phyloP scores from a whole-genome alignment of 768 basidiomycete species.

The Sutorius australiensis region DNA sequence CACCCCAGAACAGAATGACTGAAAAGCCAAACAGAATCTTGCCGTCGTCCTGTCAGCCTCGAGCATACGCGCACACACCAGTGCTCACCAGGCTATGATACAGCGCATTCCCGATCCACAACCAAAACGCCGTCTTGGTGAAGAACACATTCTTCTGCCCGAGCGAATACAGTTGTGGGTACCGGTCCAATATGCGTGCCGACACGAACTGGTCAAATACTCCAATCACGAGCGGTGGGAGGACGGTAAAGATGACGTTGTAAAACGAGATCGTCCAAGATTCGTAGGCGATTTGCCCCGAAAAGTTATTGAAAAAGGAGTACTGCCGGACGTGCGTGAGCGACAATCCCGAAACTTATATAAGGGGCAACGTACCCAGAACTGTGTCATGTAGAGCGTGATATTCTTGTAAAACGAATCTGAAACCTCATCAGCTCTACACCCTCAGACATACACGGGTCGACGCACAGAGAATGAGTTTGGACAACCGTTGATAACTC shows the following conservation, averaged over 20 bases:
- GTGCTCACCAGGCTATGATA: slow-evolving; percentile 80
- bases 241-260: slow-evolving; percentile 93
- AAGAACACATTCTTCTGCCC: slow-evolving; percentile 96
- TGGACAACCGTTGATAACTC: slow-evolving; percentile 95
- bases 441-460: not conserved
- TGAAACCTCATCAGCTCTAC: slow-evolving; percentile 30
- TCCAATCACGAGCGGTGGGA: slow-evolving; percentile 96
- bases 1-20: slow-evolving; percentile 88
- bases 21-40: slow-evolving; percentile 93
- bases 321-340: slow-evolving; percentile 49
- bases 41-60: not conserved
- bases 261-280: slow-evolving; percentile 98
- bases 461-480: slow-evolving; percentile 87
- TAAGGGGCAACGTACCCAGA: slow-evolving; percentile 70
- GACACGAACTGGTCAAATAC: slow-evolving; percentile 99
- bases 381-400: slow-evolving; percentile 95
- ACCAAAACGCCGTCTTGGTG: slow-evolving; percentile 86
- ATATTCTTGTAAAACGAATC: slow-evolving; percentile 99
- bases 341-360: not conserved
- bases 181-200: slow-evolving; percentile 92
- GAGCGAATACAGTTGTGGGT: slow-evolving; percentile 92
- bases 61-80: not conserved
- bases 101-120: slow-evolving; percentile 85
- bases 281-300: slow-evolving; percentile 97
- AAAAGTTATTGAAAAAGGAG: slow-evolving; percentile 99